A percentile compares a stretch with the other conserved stretches of the same genome.
These are phyloP conservation scores for Coniosporium tulheliwenetii DNA, from an alignment of 2,329 filamentous ascomycete genomes.

Conservation along the genomic window DNA sequence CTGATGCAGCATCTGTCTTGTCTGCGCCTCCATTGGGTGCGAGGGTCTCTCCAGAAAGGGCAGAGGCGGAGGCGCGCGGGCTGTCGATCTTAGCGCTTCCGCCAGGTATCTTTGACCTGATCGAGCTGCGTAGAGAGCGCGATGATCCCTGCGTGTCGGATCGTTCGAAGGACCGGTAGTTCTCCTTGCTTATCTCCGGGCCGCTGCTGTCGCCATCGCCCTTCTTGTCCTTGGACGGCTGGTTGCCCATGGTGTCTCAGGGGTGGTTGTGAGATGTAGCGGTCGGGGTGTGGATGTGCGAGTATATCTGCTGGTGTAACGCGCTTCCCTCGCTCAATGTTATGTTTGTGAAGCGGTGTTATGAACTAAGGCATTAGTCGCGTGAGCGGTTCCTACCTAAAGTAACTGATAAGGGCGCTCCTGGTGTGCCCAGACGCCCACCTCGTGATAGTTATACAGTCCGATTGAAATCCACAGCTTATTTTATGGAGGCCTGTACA, in stretches of 20 bases:
- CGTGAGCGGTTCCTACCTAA: no score
- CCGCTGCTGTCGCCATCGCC: slow-evolving; percentile 22
- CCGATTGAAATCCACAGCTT: background rate
- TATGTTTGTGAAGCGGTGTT: slow-evolving; percentile 1
- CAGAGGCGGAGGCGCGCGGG: slow-evolving; percentile 57
- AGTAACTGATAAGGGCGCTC: no score
- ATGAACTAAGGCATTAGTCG: background rate
- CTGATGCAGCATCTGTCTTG: slow-evolving; percentile 58
- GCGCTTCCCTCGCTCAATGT: slow-evolving; percentile 1
- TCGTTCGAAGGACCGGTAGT: slow-evolving; percentile 81
- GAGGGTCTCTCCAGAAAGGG: slow-evolving; percentile 37
- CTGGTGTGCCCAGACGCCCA: no score
- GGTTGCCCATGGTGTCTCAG: slow-evolving; percentile 55
- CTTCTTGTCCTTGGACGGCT: slow-evolving; percentile 46
- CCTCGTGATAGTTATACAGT: no score
- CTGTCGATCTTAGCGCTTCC: slow-evolving; percentile 54
- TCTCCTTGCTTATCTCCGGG: slow-evolving; percentile 42
- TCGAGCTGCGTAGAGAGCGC: slow-evolving; percentile 63
- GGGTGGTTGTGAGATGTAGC: slow-evolving; percentile 1
- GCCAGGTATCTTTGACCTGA: slow-evolving; percentile 81
- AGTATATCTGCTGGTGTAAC: no score
- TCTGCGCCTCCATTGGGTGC: slow-evolving; percentile 38
- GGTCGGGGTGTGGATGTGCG: background rate
- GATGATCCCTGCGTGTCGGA: slow-evolving; percentile 88
- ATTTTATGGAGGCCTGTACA: slow-evolving; percentile 29